Evolutionary conservation across 768 basidiomycete species (phyloP).

Genomic region (Naganishia kalamii): DNA sequence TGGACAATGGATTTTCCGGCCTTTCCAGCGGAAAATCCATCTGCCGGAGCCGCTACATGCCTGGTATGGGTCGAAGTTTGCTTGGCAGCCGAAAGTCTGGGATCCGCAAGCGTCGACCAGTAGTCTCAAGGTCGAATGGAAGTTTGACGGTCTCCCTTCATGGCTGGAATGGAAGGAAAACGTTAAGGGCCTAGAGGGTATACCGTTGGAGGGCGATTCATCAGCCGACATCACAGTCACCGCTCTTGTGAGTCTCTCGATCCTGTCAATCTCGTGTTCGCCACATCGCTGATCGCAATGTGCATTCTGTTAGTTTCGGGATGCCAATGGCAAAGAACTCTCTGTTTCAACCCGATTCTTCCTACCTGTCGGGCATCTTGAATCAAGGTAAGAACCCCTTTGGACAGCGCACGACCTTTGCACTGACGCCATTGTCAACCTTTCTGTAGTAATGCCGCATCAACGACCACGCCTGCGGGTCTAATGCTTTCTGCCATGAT

Average conservation of each 20-base stretch:
- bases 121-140: constrained; percentile 61
- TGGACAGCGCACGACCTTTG: neutral
- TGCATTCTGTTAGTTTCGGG: neutral
- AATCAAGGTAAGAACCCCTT: neutral
- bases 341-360: neutral
- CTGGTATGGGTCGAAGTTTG: constrained; percentile 59
- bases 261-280: neutral
- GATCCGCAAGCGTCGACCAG: constrained; percentile 85
- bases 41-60: constrained; percentile 75
- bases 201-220: constrained; percentile 68
- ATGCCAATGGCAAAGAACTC: constrained; percentile 7
- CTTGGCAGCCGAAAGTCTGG: constrained; percentile 91
- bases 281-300: too few relatives aligned
- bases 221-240: constrained; percentile 67
- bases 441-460: neutral
- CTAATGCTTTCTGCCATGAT: constrained; percentile 12
- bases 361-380: neutral
- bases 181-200: constrained; percentile 59
- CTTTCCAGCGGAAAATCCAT: constrained; percentile 80
- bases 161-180: constrained; percentile 84
- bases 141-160: constrained; percentile 70
- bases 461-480: constrained; percentile 1
- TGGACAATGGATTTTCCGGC: constrained; percentile 76
- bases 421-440: neutral
- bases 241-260: constrained; percentile 56